Conservation (phyloP, 768 basidiomycete genomes). For the Lactarius sanguifluus region DNA sequence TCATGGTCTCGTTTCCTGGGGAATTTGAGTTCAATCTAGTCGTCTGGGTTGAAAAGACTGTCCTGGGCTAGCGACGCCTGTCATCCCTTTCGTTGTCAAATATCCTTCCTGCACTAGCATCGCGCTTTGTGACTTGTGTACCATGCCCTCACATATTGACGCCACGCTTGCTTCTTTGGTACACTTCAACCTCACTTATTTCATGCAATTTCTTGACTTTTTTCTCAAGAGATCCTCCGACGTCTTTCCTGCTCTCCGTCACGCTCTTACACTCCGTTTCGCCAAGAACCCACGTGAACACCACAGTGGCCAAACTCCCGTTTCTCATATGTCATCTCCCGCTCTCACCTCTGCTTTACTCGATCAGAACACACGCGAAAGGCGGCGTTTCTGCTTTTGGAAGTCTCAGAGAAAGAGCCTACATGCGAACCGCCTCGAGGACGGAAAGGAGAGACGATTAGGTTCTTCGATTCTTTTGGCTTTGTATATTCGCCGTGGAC, state of each 20-base stretch:
- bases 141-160: not conserved
- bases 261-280: not conserved
- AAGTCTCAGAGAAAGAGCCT: not conserved
- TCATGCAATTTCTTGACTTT: not conserved
- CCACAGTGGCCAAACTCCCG: not conserved
- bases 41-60: not conserved
- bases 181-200: not conserved
- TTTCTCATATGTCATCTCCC: not conserved
- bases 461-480: not conserved
- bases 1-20: not conserved
- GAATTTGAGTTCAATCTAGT: not conserved
- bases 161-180: not conserved
- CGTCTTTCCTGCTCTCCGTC: not conserved
- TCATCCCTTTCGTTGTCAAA: not conserved
- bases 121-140: not conserved
- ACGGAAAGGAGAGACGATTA: not conserved
- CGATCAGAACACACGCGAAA: not conserved
- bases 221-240: not conserved
- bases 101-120: not conserved
- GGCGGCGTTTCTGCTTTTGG: not conserved
- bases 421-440: not conserved
- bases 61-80: not conserved
- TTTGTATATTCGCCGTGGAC: not conserved
- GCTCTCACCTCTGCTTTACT: not conserved
- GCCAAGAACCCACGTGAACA: not conserved